Base-by-base conservation (phyloP, 1,284 basidiomycete species). In the Malassezia dermatis region DNA sequence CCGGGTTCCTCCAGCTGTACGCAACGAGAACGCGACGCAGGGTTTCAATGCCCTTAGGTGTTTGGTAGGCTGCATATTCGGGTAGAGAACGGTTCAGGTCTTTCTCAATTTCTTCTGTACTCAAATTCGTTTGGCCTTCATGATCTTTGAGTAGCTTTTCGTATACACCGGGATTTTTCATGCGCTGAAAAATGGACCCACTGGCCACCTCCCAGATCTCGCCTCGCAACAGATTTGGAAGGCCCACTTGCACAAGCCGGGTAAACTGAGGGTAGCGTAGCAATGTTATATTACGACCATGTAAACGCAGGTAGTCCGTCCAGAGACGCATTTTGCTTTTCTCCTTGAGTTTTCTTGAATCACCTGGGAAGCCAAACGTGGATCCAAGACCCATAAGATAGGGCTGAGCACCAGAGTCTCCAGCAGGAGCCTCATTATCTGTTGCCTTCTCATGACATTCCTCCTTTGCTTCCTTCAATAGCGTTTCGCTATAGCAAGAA, bases 31-130 rank as follows among this genome's bases (percentile, higher is more conserved):
- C 94, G 54, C 91, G 81, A 50, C 94, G 80, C 57, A 99, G 79
- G 7, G 88, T 85, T 41, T 66, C 64, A 51, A 74, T 66, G 15
- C 71, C 71, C 39, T 69, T 58, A 2, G 62, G 52, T 8, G 61
- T 60, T 46, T 74, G 71, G 39, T 68, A 74, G 15, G 66, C 71
- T 1, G 67, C 64, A 44, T 72, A 74, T 39, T 74, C 71, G 8
- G 74, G 74, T 17, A 75, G 54, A 40, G 65, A 67, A 19, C 94
- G 82, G 76, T 95, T 93, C 35, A 99, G 77, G 75, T 99, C 94
- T 77, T 99, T 99, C 77, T 98, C 94, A 47, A 99, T 99, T 75
- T 99, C 94, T 74, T 99, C 94, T 0, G 93, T 94, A 66, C 88
- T 90, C 8, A 86, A 86, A 49, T 82, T 90, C 21, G 82, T 83